These are phyloP conservation scores for Ophiostoma sp. DNA, from an alignment of 2,329 filamentous ascomycete genomes.

Conservation along the genomic window DNA sequence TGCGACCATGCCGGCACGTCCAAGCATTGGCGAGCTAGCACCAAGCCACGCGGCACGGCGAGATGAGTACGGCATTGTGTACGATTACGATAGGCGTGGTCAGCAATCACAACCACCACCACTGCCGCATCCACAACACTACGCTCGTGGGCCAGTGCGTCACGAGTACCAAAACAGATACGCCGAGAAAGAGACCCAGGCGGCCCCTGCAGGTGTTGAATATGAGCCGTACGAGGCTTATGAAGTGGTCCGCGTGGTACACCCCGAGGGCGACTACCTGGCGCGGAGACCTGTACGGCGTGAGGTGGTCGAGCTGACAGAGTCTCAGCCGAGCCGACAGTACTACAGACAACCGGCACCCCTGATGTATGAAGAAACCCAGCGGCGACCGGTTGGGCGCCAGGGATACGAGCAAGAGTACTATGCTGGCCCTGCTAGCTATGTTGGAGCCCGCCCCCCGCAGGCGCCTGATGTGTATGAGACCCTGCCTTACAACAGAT, in stretches of 20 bases:
- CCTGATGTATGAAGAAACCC: background rate
- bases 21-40: too few species aligned
- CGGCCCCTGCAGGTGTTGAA: slow-evolving; percentile 34
- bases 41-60: background rate
- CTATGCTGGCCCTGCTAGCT: background rate
- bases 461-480: background rate
- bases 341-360: background rate
- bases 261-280: slow-evolving; percentile 43
- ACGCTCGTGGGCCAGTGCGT: background rate
- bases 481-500: background rate
- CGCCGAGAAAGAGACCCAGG: slow-evolving; percentile 19
- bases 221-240: slow-evolving; percentile 40
- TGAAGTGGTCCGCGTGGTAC: slow-evolving; percentile 44
- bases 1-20: too few species aligned
- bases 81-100: background rate
- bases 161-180: background rate
- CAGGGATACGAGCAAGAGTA: background rate
- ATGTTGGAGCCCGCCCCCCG: background rate
- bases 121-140: background rate
- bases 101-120: background rate
- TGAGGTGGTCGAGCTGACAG: slow-evolving; percentile 4
- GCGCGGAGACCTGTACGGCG: slow-evolving; percentile 37
- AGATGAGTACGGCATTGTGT: background rate
- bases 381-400: background rate
- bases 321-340: background rate